Evolutionary conservation across 2,329 filamentous ascomycete genomes (phyloP).

Genomic region (Neopestalotiopsis sp.): DNA sequence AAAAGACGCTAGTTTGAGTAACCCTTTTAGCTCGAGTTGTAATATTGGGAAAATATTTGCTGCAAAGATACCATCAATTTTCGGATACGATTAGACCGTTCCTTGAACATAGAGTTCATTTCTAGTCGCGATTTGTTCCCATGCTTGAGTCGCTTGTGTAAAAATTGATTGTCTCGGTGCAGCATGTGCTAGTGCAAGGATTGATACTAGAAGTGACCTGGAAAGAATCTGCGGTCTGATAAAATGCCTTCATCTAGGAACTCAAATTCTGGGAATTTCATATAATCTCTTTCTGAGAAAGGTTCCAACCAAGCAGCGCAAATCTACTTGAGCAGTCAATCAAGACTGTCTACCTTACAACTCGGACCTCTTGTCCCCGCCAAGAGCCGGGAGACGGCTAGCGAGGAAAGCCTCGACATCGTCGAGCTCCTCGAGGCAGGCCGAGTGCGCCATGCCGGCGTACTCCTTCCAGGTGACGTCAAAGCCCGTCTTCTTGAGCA

Average conservation of each 20-base stretch:
- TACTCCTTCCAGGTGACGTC: slow-evolving; percentile 80
- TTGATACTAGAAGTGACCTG: no score
- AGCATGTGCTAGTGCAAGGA: no score
- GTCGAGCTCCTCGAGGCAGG: slow-evolving; percentile 78
- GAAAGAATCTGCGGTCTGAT: no score
- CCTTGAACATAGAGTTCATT: not conserved
- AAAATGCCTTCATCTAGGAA: no score
- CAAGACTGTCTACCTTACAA: slow-evolving; percentile 28
- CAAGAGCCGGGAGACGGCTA: slow-evolving; percentile 49
- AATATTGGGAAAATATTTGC: not conserved
- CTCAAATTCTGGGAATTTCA: no score
- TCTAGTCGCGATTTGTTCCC: no score
- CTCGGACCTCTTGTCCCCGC: slow-evolving; percentile 42
- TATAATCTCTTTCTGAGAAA: not conserved
- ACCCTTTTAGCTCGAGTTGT: not conserved
- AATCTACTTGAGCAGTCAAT: not conserved
- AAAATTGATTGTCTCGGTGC: no score
- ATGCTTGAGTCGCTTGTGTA: no score
- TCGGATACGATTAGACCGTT: not conserved
- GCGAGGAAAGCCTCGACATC: slow-evolving; percentile 71
- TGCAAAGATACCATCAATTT: not conserved
- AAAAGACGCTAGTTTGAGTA: no score
- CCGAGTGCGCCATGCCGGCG: slow-evolving; percentile 73
- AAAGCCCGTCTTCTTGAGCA: slow-evolving; percentile 72
- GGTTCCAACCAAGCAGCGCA: not conserved